Evolutionary conservation across 1,284 basidiomycete species (phyloP).

Genomic region (Caloboletus firmus): DNA sequence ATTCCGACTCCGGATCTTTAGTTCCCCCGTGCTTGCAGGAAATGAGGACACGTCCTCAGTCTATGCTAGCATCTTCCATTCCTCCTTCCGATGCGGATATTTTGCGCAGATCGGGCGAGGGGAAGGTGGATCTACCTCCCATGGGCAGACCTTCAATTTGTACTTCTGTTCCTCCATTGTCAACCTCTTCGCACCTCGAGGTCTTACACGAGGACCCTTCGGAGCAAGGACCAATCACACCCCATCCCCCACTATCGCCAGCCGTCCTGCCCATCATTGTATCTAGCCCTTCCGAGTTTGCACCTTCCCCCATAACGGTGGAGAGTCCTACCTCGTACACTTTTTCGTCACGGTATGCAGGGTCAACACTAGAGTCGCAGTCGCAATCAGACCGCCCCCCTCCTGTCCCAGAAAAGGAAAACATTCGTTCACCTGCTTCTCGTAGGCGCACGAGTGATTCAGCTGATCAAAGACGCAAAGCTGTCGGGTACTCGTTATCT

Average conservation of each 20-base stretch:
- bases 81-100: constrained; percentile 1
- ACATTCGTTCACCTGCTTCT: neutral
- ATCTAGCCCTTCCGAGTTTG: constrained; percentile 9
- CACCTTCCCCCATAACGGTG: constrained; percentile 3
- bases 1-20: constrained; percentile 12
- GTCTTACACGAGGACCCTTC: constrained; percentile 34
- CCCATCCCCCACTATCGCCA: neutral
- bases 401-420: constrained; percentile 20
- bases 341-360: constrained; percentile 24
- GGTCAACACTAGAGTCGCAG: constrained; percentile 16
- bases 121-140: constrained; percentile 4
- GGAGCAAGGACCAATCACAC: constrained; percentile 18
- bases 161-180: constrained; percentile 26
- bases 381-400: constrained; percentile 14
- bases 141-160: constrained; percentile 24
- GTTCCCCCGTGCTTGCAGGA: neutral
- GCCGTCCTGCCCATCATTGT: constrained; percentile 19
- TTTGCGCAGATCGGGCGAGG: constrained; percentile 12
- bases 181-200: constrained; percentile 28
- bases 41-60: neutral
- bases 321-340: constrained; percentile 30
- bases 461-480: constrained; percentile 14
- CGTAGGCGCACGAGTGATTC: constrained; percentile 24
- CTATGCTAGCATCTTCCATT: neutral
- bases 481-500: constrained; percentile 7